Percentiles rank a stretch among this genome's conserved stretches.
Evolutionary conservation across 192 early-diverging fungal species (phyloP).

Genomic region (Entophlyctis luteolus): DNA sequence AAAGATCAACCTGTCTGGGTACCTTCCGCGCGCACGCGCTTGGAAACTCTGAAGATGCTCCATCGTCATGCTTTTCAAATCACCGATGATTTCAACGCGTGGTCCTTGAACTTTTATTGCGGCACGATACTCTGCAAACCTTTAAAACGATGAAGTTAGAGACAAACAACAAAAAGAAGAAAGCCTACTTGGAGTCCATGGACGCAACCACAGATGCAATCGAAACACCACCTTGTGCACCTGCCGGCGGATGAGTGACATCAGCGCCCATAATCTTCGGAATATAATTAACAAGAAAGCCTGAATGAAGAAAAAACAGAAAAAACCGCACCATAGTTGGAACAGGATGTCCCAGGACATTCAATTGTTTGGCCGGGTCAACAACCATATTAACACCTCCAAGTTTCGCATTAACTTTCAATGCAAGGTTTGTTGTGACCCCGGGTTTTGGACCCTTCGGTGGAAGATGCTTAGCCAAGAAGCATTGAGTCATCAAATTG

Average conservation of each 20-base stretch:
- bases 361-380: constrained; percentile 17
- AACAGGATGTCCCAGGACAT: constrained; percentile 1
- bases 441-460: background rate
- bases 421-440: constrained; percentile 78
- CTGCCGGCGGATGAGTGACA: constrained; percentile 78
- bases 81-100: constrained; percentile 45
- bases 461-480: constrained; percentile 53
- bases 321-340: constrained; percentile 28
- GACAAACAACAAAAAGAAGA: background rate
- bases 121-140: constrained; percentile 34
- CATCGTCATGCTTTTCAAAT: constrained; percentile 34
- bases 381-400: constrained; percentile 24
- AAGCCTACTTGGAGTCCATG: constrained; percentile 23
- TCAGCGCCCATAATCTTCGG: constrained; percentile 72
- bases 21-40: constrained; percentile 26
- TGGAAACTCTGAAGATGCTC: constrained; percentile 39
- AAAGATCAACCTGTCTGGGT: constrained; percentile 51
- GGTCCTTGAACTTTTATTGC: constrained; percentile 38
- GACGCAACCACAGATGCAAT: constrained; percentile 49
- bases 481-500: constrained; percentile 81
- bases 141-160: background rate
- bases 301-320: background rate
- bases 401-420: constrained; percentile 30
- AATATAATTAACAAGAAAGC: background rate
- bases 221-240: constrained; percentile 40